Evolutionary conservation across 352 stramenopile genomes (phyloP).

Genomic region (Thalassiosira oceanica): DNA sequence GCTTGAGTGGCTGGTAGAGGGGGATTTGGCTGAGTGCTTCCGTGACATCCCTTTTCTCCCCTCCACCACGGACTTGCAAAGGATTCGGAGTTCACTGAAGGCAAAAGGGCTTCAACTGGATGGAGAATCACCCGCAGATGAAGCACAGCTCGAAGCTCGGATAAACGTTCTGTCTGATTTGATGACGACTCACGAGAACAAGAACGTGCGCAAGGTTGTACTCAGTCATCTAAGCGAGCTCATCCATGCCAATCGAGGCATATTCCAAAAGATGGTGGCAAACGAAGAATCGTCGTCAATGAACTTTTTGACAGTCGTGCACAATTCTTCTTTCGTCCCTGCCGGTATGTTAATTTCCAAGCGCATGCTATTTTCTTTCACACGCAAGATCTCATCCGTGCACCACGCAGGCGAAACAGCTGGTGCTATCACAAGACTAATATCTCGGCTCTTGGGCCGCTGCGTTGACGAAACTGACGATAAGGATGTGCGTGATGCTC

Average conservation of each 20-base stretch:
- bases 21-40: conserved; percentile 57
- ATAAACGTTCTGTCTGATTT: conserved; percentile 49
- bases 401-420: no score
- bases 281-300: conserved; percentile 67
- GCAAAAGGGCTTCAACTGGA: conserved; percentile 75
- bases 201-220: conserved; percentile 63
- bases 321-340: no score
- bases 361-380: no score
- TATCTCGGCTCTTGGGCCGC: conserved; percentile 61
- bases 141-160: conserved; percentile 35
- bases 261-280: conserved; percentile 71
- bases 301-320: conserved; percentile 74
- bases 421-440: conserved; percentile 48
- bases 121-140: conserved; percentile 21
- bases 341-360: no score
- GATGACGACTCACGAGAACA: conserved; percentile 68
- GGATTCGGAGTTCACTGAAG: conserved; percentile 49
- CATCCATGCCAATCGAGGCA: conserved; percentile 65
- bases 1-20: conserved; percentile 66
- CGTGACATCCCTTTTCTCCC: conserved; percentile 78
- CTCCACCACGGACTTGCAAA: conserved; percentile 39
- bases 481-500: conserved; percentile 51
- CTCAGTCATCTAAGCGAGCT: conserved; percentile 68
- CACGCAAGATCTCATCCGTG: no score
- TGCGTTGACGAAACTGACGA: conserved; percentile 73